Base-by-base conservation (phyloP, 495 filamentous ascomycete species). In the Penicillium longicatenatum region DNA sequence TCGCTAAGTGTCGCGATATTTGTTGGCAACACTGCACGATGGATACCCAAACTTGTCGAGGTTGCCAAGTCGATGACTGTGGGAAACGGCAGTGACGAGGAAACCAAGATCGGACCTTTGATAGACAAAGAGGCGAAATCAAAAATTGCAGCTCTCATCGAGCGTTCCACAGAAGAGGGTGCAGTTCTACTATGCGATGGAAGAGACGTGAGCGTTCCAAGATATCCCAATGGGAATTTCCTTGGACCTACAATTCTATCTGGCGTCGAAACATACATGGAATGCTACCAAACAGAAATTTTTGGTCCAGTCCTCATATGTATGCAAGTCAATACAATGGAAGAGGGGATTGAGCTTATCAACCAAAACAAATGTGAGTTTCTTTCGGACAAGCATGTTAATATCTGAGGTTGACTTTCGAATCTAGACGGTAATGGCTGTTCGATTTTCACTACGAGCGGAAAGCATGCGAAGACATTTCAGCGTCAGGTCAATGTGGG, bases 221-320 rank as follows among this genome's bases (percentile, higher is more conserved):
- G 45, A 10, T 71, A 69, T 50, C 66, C 63, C 4, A 44, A 68
- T 17, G 70, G 70, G 1, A 70, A 69, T 53, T 72, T 72, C 41
- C 14, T 72, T 2, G 65, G 65, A 0, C 70, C 70, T 20, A 72
- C 67, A 0, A 70, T 72, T 52, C 47, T 72, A 2, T 58, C 54
- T 0, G 61, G 46, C 9, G 68, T 72, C 2, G 58, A 69, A 44
- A 63, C 67, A 19, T 65, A 70, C 33, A 70, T 70, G 67, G 63
- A 66, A 47, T 68, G 67, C 44, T 72, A 70, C 29, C 65, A 72
- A 37, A 60, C 50, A 3, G 67, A 70, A 51, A 70, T 72, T 4
- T 69, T 70, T 54, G 70, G 67, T 6, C 70, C 67, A 2, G 67
- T 72, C 14, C 60, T 72, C 6, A 66, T 68, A 11, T 71, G 66